These are phyloP conservation scores for Neoboletus subvelutipes DNA, from an alignment of 768 basidiomycete genomes.

Conservation along the genomic window DNA sequence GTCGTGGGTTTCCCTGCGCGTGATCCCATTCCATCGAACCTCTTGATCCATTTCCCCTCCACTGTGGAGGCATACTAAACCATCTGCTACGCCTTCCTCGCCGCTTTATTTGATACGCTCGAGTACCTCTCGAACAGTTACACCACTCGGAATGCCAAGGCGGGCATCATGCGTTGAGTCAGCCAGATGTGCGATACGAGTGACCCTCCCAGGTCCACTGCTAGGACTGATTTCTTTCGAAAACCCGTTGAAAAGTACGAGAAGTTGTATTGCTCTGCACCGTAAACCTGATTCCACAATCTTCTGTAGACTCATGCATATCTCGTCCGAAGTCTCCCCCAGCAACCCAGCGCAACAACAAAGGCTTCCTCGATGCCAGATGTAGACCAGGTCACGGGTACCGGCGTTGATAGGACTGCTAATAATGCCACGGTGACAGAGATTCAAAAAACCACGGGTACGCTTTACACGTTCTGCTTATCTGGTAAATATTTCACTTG, in stretches of 20 bases:
- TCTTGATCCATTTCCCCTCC: neutral
- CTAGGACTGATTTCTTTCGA: too few species aligned
- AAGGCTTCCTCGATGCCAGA: neutral
- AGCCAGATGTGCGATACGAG: neutral
- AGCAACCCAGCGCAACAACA: neutral
- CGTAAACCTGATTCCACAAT: too few species aligned
- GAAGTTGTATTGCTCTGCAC: too few species aligned
- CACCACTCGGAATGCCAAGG: neutral
- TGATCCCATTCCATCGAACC: neutral
- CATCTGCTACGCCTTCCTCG: constrained; percentile 6
- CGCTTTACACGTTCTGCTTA: neutral
- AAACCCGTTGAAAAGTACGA: too few species aligned
- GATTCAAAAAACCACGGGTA: neutral
- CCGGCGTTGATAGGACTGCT: too few species aligned
- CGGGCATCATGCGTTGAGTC: neutral
- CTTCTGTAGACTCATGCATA: neutral
- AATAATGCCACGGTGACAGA: neutral
- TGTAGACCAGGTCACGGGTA: neutral
- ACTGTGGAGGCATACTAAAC: neutral
- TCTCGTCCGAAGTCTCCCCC: neutral
- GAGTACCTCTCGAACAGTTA: neutral
- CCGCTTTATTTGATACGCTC: constrained; percentile 3
- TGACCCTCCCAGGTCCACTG: neutral
- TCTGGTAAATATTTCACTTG: neutral
- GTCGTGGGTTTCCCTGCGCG: neutral